Evolutionary conservation across 495 filamentous ascomycete species (phyloP).

Genomic region (Penicillium daleae): DNA sequence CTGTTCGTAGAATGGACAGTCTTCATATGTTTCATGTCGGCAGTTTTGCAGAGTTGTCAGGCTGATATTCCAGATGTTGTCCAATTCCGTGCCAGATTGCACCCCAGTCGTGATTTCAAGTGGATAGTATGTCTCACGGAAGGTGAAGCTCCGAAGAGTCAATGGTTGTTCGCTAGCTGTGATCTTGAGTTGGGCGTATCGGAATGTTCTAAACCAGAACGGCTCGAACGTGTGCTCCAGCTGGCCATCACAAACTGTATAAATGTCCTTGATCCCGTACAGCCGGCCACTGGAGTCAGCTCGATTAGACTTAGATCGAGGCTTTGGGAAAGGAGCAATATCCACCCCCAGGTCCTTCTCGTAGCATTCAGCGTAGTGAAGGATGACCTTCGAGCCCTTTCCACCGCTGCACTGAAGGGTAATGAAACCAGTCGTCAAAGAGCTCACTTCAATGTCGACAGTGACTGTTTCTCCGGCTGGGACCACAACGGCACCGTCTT

Average conservation of each 20-base stretch:
- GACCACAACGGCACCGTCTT: constrained; percentile 9
- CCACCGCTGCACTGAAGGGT: constrained; percentile 21
- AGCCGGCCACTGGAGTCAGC: constrained; percentile 21
- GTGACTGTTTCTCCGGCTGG: constrained; percentile 13
- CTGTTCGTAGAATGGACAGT: constrained; percentile 40
- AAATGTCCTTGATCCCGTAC: constrained; percentile 29
- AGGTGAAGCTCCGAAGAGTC: constrained; percentile 9
- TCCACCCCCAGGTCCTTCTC: constrained; percentile 27
- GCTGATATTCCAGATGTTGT: constrained; percentile 32
- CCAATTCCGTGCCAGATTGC: constrained; percentile 11
- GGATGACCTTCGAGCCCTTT: constrained; percentile 13
- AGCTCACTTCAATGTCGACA: constrained; percentile 22
- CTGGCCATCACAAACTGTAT: constrained; percentile 17
- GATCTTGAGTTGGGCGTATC: constrained; percentile 29
- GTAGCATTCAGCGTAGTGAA: constrained; percentile 32
- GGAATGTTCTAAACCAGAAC: constrained; percentile 37
- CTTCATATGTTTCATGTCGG: constrained; percentile 37
- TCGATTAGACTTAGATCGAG: constrained; percentile 21
- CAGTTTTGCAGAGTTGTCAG: constrained; percentile 29
- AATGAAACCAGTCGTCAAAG: constrained; percentile 29
- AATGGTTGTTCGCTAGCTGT: constrained; percentile 11
- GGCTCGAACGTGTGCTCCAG: constrained; percentile 23
- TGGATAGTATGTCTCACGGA: constrained; percentile 29
- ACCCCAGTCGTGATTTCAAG: constrained; percentile 25
- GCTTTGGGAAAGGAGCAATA: constrained; percentile 24